Percentiles rank a stretch among this genome's conserved stretches.
phyloP scores from a whole-genome alignment of 768 basidiomycete species.

The Melanogaster broomeanus region DNA sequence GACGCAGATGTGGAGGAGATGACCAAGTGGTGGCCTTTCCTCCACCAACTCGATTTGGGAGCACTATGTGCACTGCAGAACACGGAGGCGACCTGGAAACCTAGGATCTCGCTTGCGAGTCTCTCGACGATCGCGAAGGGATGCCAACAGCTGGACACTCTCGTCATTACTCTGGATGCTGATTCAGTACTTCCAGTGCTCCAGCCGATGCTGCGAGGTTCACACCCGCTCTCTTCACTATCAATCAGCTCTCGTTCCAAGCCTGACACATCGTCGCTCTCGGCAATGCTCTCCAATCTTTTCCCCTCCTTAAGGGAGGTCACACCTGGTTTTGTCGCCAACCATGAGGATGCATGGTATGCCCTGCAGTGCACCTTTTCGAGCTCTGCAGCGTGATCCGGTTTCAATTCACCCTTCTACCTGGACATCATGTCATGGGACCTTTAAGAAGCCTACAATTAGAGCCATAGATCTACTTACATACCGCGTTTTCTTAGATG shows the following conservation, averaged over 20 bases:
- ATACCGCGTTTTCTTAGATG: background rate
- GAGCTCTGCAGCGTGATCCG: background rate
- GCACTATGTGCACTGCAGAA: constrained; percentile 28
- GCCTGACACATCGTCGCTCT: constrained; percentile 29
- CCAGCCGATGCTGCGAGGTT: background rate
- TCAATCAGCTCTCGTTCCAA: constrained; percentile 35
- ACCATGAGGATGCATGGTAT: constrained; percentile 34
- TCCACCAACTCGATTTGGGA: constrained; percentile 45
- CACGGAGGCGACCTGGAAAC: constrained; percentile 15
- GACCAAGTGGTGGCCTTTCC: constrained; percentile 45
- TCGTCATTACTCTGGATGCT: constrained; percentile 20
- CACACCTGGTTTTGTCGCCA: constrained; percentile 33
- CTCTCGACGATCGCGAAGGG: constrained; percentile 16
- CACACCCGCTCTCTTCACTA: constrained; percentile 32
- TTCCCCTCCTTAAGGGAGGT: constrained; percentile 42
- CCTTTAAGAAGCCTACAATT: background rate
- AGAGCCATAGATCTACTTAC: background rate
- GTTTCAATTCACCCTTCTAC: background rate
- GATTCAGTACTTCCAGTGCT: background rate
- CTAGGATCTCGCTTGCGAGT: constrained; percentile 16
- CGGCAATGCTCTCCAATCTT: constrained; percentile 32
- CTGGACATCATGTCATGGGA: background rate
- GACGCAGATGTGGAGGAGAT: constrained; percentile 42
- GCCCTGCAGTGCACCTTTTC: constrained; percentile 12
- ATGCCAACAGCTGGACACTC: constrained; percentile 17